Evolutionary conservation across 345 rosid species (phyloP).

Genomic region (Aquilaria sinensis): DNA sequence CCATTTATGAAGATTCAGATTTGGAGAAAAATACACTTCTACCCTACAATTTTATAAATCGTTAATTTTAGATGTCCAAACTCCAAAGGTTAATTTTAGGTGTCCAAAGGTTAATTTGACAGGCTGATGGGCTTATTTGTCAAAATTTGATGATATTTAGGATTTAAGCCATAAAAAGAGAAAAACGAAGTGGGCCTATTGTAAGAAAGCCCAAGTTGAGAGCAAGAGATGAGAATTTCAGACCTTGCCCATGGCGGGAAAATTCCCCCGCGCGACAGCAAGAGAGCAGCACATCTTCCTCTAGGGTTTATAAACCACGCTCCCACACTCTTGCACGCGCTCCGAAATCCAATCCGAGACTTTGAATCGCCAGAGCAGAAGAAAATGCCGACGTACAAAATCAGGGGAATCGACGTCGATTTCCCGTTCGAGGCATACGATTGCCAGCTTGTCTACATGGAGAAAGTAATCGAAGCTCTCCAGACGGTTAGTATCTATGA

Average conservation of each 20-base stretch:
- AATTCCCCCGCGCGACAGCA: not conserved
- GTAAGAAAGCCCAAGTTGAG: too few relatives aligned
- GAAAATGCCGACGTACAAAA: slow-evolving; percentile 70
- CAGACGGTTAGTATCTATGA: slow-evolving; percentile 49
- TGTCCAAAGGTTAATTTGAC: too few relatives aligned
- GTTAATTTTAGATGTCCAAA: too few relatives aligned
- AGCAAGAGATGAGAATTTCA: too few relatives aligned
- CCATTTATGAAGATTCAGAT: too few relatives aligned
- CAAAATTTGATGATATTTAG: too few relatives aligned
- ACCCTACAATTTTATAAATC: too few relatives aligned
- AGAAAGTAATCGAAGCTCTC: slow-evolving; percentile 79
- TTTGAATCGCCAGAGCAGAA: not conserved
- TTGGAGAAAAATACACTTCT: too few relatives aligned
- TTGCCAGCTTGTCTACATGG: slow-evolving; percentile 92
- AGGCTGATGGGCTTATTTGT: too few relatives aligned
- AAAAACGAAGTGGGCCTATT: too few relatives aligned
- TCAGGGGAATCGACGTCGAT: slow-evolving; percentile 83
- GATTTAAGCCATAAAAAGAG: too few relatives aligned
- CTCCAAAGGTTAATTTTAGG: too few relatives aligned
- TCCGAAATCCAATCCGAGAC: slow-evolving; percentile 2
- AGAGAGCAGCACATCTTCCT: not conserved
- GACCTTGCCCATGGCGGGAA: slow-evolving; percentile 34
- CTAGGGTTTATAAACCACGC: slow-evolving; percentile 25
- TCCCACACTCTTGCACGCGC: not conserved
- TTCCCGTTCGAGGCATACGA: slow-evolving; percentile 93